Evolutionary conservation across 352 stramenopile species (phyloP).

Genomic region (Globisporangium cederbergense): DNA sequence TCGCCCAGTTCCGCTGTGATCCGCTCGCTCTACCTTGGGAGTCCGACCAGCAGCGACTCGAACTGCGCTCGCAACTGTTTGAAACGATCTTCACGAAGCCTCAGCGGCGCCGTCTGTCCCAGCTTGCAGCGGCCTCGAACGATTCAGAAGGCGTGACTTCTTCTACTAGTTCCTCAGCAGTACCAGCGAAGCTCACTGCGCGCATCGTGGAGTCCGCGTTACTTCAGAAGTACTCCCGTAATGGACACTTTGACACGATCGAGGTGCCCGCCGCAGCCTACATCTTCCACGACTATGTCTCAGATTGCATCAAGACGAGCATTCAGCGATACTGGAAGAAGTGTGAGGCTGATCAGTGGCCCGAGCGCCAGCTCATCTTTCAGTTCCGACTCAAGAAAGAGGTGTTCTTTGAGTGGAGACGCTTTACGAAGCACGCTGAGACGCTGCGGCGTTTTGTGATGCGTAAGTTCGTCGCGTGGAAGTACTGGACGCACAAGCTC

Average conservation of each 20-base stretch:
- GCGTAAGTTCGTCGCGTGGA: conserved; percentile 66
- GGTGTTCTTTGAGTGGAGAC: conserved; percentile 44
- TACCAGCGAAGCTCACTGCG: conserved; percentile 44
- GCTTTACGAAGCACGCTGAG: conserved; percentile 37
- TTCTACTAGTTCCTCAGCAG: not conserved
- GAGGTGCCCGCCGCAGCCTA: conserved; percentile 40
- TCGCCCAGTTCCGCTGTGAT: conserved; percentile 55
- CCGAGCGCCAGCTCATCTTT: conserved; percentile 58
- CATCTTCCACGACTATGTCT: conserved; percentile 54
- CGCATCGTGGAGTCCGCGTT: conserved; percentile 51
- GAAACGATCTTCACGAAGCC: conserved; percentile 64
- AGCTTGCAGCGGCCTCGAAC: conserved; percentile 11
- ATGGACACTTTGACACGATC: conserved; percentile 71
- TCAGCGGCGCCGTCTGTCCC: conserved; percentile 29
- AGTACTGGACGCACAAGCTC: conserved; percentile 43
- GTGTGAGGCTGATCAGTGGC: conserved; percentile 44
- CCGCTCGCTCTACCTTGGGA: conserved; percentile 55
- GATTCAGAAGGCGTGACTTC: not conserved
- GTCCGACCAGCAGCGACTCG: conserved; percentile 38
- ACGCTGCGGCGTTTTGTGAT: conserved; percentile 36
- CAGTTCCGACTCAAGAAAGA: conserved; percentile 57
- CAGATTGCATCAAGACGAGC: conserved; percentile 46
- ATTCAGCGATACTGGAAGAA: conserved; percentile 36
- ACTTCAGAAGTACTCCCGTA: conserved; percentile 77
- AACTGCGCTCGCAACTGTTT: conserved; percentile 47